A percentile compares a stretch with the other conserved stretches of the same genome.
These are phyloP conservation scores for Tympanopsis confertula DNA, from an alignment of 2,329 filamentous ascomycete genomes.

Conservation along the genomic window DNA sequence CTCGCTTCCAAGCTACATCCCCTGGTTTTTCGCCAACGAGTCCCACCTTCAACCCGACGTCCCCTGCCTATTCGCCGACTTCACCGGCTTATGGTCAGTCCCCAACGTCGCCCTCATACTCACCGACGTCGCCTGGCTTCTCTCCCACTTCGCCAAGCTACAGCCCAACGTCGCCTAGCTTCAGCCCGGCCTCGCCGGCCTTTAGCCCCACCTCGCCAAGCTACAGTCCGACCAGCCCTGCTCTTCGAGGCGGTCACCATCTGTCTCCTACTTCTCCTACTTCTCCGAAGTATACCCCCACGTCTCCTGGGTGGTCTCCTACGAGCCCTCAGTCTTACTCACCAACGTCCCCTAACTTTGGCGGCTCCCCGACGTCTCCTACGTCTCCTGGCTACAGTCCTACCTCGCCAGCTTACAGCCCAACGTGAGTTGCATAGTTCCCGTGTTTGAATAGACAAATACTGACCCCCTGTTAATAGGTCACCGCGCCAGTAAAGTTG, in stretches of 20 bases:
- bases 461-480: background rate
- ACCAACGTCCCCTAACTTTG: conserved; percentile 45
- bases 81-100: conserved; percentile 66
- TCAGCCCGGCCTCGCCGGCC: no score
- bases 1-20: conserved; percentile 53
- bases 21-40: conserved; percentile 38
- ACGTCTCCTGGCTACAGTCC: background rate
- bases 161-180: conserved; percentile 54
- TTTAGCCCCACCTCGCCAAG: conserved; percentile 47
- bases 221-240: conserved; percentile 32
- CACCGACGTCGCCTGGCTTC: no score
- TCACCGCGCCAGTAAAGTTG: background rate
- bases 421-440: background rate
- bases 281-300: conserved; percentile 50
- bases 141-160: conserved; percentile 62
- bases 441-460: background rate
- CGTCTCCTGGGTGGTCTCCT: conserved; percentile 54
- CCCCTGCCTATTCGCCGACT: conserved; percentile 55
- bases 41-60: conserved; percentile 54
- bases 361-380: background rate
- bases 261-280: no score
- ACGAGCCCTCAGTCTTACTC: conserved; percentile 57
- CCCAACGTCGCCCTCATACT: conserved; percentile 63
- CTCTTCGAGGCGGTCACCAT: background rate
- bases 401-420: background rate